Evolutionary conservation across 495 filamentous ascomycete species (phyloP).

Genomic region (Hypoxylon rickii): DNA sequence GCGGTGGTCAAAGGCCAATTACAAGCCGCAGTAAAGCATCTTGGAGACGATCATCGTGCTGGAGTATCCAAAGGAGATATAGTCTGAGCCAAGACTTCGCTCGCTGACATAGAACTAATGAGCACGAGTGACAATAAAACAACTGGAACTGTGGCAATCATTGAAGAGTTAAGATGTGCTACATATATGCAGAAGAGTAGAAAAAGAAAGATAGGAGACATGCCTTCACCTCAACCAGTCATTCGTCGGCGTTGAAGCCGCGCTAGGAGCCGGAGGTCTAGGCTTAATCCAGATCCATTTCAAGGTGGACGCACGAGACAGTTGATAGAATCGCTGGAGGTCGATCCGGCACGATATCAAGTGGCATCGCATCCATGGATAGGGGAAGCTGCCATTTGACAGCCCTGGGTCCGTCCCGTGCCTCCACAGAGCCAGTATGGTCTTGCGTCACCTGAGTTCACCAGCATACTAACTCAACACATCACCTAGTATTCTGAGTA

Average conservation of each 20-base stretch:
- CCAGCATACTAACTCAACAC: too few relatives aligned
- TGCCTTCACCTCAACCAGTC: constrained; percentile 11
- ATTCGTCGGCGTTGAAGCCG: constrained; percentile 16
- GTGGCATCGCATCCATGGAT: constrained; percentile 19
- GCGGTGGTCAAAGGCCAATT: constrained; percentile 12
- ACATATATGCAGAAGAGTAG: neutral
- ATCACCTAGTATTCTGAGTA: too few relatives aligned
- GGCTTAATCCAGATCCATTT: constrained; percentile 27
- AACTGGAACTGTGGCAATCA: constrained; percentile 1
- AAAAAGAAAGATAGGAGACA: neutral
- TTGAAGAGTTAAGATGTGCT: neutral
- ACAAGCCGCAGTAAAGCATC: constrained; percentile 4
- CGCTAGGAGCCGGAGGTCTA: constrained; percentile 28
- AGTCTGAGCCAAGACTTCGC: constrained; percentile 1
- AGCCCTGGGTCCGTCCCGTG: too few relatives aligned
- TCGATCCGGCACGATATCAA: constrained; percentile 16
- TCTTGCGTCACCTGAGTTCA: too few relatives aligned
- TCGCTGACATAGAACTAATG: neutral
- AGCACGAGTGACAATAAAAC: neutral
- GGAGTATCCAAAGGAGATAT: constrained; percentile 5
- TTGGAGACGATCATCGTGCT: constrained; percentile 15
- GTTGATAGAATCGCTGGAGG: constrained; percentile 1
- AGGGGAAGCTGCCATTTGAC: neutral
- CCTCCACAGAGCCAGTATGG: too few relatives aligned
- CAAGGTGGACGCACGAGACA: constrained; percentile 18